Evolutionary conservation across 768 basidiomycete genomes (phyloP).

Genomic region (Pulveroboletus sp.): DNA sequence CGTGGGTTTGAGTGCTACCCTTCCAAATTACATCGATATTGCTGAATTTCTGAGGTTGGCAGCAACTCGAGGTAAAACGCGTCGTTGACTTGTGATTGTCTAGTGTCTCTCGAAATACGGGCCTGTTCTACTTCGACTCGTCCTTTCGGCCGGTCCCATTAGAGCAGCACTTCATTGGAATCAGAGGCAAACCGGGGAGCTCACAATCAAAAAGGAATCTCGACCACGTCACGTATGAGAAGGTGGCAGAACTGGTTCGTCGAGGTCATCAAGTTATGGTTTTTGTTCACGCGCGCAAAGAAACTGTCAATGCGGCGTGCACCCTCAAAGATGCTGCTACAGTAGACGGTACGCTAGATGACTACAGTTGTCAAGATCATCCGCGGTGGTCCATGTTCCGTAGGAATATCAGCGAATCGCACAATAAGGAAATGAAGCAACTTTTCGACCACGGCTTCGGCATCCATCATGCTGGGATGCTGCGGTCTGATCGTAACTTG

Average conservation of each 20-base stretch:
- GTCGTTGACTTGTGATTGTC: constrained; percentile 2
- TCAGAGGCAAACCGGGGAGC: constrained; percentile 83
- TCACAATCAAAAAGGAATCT: constrained; percentile 72
- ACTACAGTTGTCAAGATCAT: constrained; percentile 80
- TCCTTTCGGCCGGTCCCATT: constrained; percentile 95
- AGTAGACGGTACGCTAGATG: constrained; percentile 63
- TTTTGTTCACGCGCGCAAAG: constrained; percentile 97
- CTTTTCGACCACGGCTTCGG: constrained; percentile 91
- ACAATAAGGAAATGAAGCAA: constrained; percentile 95
- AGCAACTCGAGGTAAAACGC: neutral
- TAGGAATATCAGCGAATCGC: constrained; percentile 69
- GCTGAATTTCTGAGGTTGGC: constrained; percentile 86
- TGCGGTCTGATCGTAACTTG: constrained; percentile 89
- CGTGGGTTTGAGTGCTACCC: constrained; percentile 91
- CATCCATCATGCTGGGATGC: constrained; percentile 98
- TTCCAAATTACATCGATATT: constrained; percentile 96
- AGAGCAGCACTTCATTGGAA: constrained; percentile 94
- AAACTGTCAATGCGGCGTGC: constrained; percentile 90
- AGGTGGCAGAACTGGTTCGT: constrained; percentile 82
- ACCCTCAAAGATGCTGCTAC: constrained; percentile 73
- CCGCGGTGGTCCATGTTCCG: constrained; percentile 75
- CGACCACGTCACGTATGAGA: constrained; percentile 84
- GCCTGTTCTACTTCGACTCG: constrained; percentile 96
- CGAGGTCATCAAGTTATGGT: constrained; percentile 99
- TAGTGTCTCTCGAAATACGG: constrained; percentile 81